Evolutionary conservation across 1,284 basidiomycete genomes (phyloP).

Genomic region (Sporisorium scitamineum): DNA sequence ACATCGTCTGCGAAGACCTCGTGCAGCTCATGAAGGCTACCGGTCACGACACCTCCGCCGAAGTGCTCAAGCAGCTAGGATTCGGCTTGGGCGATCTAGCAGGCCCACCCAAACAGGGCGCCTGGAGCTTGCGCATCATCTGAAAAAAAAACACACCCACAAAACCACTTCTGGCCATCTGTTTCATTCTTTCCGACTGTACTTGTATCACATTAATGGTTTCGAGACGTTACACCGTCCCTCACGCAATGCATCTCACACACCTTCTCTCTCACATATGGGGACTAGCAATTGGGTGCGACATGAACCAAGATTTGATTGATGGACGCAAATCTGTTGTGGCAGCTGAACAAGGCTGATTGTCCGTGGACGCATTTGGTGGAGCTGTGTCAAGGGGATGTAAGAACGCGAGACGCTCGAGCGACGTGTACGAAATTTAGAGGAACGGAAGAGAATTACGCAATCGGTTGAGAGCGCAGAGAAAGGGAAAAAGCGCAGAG

Average conservation of each 20-base stretch:
- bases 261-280: neutral
- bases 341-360: neutral
- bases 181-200: neutral
- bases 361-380: neutral
- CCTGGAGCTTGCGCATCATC: slow-evolving; percentile 57
- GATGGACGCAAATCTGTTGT: neutral
- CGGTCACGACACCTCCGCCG: slow-evolving; percentile 45
- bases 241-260: slow-evolving; percentile 3
- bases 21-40: slow-evolving; percentile 58
- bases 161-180: no score
- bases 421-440: neutral
- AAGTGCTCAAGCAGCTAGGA: slow-evolving; percentile 54
- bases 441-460: no score
- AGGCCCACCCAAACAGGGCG: slow-evolving; percentile 38
- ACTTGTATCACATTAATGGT: slow-evolving; percentile 2
- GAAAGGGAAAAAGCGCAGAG: no score
- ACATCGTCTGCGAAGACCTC: slow-evolving; percentile 57
- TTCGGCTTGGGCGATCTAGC: slow-evolving; percentile 53
- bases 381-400: neutral
- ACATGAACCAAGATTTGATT: neutral
- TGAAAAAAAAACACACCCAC: no score
- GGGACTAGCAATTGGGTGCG: neutral
- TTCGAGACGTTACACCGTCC: neutral
- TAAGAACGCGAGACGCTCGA: neutral
- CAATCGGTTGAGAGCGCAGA: no score